Conservation (phyloP, 257 asterid species). For the Capsicum rhomboideum region DNA sequence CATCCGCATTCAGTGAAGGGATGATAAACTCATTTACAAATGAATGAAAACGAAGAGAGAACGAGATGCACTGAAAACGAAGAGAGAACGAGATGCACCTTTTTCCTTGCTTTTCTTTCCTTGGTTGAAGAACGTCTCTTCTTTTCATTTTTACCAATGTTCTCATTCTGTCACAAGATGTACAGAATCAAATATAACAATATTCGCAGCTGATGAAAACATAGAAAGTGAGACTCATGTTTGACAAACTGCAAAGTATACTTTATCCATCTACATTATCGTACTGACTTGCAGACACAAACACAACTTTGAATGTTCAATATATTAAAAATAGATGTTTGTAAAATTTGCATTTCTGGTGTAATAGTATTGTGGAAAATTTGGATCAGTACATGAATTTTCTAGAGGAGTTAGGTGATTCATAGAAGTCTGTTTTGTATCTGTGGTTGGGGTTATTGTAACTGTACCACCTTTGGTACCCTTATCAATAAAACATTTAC, state of each 20-base stretch:
- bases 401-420: background rate
- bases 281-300: background rate
- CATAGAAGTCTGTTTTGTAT: background rate
- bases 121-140: constrained; percentile 50
- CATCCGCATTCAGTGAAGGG: background rate
- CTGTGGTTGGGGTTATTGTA: background rate
- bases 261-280: background rate
- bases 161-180: constrained; percentile 39
- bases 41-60: background rate
- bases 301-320: background rate
- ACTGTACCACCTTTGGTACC: background rate
- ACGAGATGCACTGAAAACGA: constrained; percentile 10
- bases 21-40: constrained; percentile 1
- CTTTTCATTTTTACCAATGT: constrained; percentile 37
- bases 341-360: background rate
- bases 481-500: background rate
- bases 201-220: background rate
- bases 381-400: background rate
- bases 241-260: background rate
- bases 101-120: constrained; percentile 61
- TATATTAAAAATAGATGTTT: background rate
- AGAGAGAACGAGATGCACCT: constrained; percentile 28
- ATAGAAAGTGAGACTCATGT: background rate
- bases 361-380: background rate
- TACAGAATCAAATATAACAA: constrained; percentile 13